A percentile compares a stretch with the other conserved stretches of the same genome.
Conservation (phyloP, 1,139 yeast species). For the Nakaseomyces uthaithaninus region DNA sequence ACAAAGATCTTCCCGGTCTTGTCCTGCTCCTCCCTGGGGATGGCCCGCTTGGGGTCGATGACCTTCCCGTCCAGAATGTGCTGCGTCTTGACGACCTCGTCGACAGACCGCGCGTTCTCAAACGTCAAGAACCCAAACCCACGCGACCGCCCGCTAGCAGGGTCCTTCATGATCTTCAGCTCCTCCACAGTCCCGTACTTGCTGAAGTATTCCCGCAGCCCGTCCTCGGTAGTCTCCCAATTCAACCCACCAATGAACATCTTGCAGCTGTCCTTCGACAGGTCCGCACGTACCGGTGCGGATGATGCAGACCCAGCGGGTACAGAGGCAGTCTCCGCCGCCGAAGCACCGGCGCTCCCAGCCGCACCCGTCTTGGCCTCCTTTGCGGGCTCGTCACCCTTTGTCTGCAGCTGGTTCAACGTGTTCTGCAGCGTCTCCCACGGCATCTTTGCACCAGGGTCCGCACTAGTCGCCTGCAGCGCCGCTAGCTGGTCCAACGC, state of each 20-base stretch:
- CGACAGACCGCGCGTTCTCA: conserved; percentile 73
- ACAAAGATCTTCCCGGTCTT: conserved; percentile 95
- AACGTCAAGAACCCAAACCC: conserved; percentile 96
- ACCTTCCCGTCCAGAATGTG: conserved; percentile 93
- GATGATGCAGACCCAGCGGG: conserved; percentile 2
- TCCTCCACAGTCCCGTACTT: conserved; percentile 88
- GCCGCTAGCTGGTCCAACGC: conserved; percentile 31
- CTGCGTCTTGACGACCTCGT: conserved; percentile 76
- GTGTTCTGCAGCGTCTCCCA: conserved; percentile 10
- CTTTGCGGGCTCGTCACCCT: conserved; percentile 3
- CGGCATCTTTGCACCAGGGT: conserved; percentile 8
- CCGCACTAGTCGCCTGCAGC: conserved; percentile 24
- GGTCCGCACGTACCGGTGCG: conserved; percentile 30
- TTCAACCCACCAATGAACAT: conserved; percentile 97
- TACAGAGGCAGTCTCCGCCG: neutral
- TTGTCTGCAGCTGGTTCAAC: conserved; percentile 8
- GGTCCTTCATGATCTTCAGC: conserved; percentile 90
- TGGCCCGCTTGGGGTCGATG: conserved; percentile 96
- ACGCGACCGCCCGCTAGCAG: conserved; percentile 82
- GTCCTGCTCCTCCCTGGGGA: conserved; percentile 96
- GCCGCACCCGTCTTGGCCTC: too few relatives aligned
- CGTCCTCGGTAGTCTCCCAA: conserved; percentile 95
- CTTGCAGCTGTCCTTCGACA: conserved; percentile 60
- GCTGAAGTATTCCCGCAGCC: conserved; percentile 69
- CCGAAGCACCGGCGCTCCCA: neutral